A percentile compares a stretch with the other conserved stretches of the same genome.
phyloP scores from a whole-genome alignment of 192 early-diverging fungal species.

The Haplosporangium gracile region DNA sequence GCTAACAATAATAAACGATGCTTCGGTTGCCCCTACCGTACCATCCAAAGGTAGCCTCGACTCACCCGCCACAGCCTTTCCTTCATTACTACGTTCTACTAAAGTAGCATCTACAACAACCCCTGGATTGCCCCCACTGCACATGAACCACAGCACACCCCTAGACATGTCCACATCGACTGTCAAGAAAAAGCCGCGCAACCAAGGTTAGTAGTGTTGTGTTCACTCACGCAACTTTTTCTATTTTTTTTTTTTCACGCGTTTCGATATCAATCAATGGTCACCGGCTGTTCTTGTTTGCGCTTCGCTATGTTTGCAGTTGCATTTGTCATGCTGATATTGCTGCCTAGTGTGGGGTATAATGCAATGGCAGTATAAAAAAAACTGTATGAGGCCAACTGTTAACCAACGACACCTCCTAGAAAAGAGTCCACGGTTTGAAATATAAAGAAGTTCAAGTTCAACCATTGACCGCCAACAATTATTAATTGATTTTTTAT shows the following conservation, averaged over 20 bases:
- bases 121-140: not conserved
- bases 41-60: not conserved
- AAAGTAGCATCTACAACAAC: not conserved
- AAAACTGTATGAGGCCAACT: no score
- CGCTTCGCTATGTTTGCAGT: no score
- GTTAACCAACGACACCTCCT: no score
- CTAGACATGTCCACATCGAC: constrained; percentile 25
- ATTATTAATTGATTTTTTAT: not conserved
- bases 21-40: not conserved
- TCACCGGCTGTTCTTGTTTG: no score
- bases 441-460: no score
- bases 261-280: no score
- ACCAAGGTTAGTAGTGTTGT: constrained; percentile 17
- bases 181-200: constrained; percentile 43
- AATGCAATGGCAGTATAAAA: no score
- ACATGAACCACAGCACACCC: constrained; percentile 12
- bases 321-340: no score
- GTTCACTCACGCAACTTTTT: not conserved
- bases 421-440: no score
- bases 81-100: not conserved
- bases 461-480: not conserved
- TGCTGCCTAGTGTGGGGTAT: no score
- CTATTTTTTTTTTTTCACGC: not conserved
- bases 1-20: not conserved
- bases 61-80: not conserved